Evolutionary conservation across 768 basidiomycete genomes (phyloP).

Genomic region (Bullera alba): DNA sequence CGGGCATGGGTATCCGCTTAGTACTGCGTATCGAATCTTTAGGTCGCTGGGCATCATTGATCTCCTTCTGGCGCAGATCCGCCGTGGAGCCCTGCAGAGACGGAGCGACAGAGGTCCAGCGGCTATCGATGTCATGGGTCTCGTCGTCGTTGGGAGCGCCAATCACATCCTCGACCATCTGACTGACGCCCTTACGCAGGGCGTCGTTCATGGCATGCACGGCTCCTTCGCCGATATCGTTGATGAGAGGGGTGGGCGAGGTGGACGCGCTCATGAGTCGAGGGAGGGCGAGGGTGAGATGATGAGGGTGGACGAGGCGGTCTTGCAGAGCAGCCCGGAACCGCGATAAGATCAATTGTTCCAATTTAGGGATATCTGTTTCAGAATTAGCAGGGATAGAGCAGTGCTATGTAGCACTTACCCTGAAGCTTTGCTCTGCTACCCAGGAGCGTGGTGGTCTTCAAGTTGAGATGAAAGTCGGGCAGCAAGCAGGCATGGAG

Average conservation of each 20-base stretch:
- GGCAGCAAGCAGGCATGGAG: slow-evolving; percentile 72
- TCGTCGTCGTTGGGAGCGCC: neutral
- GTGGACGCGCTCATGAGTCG: slow-evolving; percentile 25
- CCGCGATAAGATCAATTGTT: slow-evolving; percentile 85
- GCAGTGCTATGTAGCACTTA: slow-evolving; percentile 2
- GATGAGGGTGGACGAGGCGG: slow-evolving; percentile 44
- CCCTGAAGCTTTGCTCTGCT: slow-evolving; percentile 88
- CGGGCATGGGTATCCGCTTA: slow-evolving; percentile 23
- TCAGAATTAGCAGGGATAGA: neutral
- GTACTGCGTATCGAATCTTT: neutral
- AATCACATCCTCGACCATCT: slow-evolving; percentile 25
- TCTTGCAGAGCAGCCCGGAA: slow-evolving; percentile 56
- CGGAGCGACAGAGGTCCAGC: neutral
- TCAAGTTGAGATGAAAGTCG: slow-evolving; percentile 76
- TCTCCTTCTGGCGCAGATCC: too few species aligned
- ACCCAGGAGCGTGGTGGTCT: slow-evolving; percentile 85
- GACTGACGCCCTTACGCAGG: slow-evolving; percentile 11
- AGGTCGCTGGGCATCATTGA: neutral
- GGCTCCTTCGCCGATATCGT: slow-evolving; percentile 29
- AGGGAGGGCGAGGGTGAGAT: slow-evolving; percentile 36
- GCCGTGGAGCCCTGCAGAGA: neutral
- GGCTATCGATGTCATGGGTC: neutral
- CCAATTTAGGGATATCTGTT: slow-evolving; percentile 84
- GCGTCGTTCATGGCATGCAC: slow-evolving; percentile 31
- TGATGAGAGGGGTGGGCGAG: slow-evolving; percentile 23